A percentile compares a stretch with the other conserved stretches of the same genome.
phyloP scores from a whole-genome alignment of 768 basidiomycete species.

The Artomyces pyxidatus region DNA sequence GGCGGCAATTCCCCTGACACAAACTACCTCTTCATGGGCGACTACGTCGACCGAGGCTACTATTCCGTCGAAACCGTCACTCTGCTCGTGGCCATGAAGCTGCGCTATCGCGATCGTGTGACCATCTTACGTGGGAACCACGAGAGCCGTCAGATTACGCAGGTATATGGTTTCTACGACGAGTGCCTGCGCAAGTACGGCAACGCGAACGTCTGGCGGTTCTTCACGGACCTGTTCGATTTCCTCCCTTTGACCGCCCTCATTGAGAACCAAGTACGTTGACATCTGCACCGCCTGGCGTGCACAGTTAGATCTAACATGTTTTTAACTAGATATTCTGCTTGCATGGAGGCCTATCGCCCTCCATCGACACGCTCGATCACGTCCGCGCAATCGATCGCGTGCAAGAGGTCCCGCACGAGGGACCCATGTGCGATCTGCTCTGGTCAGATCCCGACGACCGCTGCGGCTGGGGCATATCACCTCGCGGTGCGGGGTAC shows the following conservation, averaged over 20 bases:
- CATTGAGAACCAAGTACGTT: conserved; percentile 94
- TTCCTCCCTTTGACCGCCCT: conserved; percentile 95
- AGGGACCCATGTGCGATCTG: conserved; percentile 99
- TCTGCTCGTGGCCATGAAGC: conserved; percentile 91
- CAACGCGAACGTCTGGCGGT: conserved; percentile 99
- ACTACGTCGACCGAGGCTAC: conserved; percentile 98
- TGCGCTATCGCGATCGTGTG: conserved; percentile 96
- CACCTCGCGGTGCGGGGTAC: conserved; percentile 96
- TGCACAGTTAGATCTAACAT: conserved; percentile 2
- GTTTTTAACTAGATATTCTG: conserved; percentile 85
- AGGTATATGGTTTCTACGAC: conserved; percentile 99
- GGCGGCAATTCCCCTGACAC: conserved; percentile 98
- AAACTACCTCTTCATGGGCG: conserved; percentile 99
- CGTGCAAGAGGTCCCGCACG: conserved; percentile 98
- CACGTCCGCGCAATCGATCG: conserved; percentile 98
- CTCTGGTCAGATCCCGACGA: conserved; percentile 99
- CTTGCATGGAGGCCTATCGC: conserved; percentile 93
- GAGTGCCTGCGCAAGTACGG: conserved; percentile 99
- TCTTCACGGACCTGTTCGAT: conserved; percentile 98
- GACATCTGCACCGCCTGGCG: neutral
- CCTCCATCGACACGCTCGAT: conserved; percentile 98
- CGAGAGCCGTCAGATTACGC: conserved; percentile 98
- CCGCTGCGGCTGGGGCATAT: conserved; percentile 98
- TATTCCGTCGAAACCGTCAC: conserved; percentile 99
- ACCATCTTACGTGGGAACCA: conserved; percentile 98